Percentiles rank a stretch among this genome's conserved stretches.
Conservation (phyloP, 1,284 basidiomycete species). For the Apiotrichum gamsii region DNA sequence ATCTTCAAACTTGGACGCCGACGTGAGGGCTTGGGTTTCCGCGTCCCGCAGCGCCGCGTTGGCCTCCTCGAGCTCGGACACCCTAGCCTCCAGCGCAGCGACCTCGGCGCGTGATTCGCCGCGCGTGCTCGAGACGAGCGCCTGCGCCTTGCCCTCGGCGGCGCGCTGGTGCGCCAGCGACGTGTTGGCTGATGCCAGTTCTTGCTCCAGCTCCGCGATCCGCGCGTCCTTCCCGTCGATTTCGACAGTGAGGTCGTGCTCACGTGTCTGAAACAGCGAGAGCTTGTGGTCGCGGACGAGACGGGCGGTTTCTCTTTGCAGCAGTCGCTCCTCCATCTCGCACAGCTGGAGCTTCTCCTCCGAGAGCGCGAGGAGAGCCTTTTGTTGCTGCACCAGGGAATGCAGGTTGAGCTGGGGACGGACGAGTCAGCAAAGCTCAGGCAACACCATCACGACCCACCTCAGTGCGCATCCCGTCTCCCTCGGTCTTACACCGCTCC, state of each 20-base stretch:
- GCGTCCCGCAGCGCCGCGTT: slow-evolving; percentile 3
- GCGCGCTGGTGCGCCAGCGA: slow-evolving; percentile 28
- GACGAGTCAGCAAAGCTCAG: too few species aligned
- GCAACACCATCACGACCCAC: slow-evolving; percentile 12
- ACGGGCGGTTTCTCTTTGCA: slow-evolving; percentile 26
- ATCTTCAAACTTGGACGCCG: slow-evolving; percentile 14
- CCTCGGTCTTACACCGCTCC: slow-evolving; percentile 20
- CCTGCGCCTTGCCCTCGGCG: slow-evolving; percentile 17
- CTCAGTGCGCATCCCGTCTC: slow-evolving; percentile 35
- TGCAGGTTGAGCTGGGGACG: slow-evolving; percentile 36
- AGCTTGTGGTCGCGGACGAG: slow-evolving; percentile 41
- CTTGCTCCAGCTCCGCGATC: slow-evolving; percentile 24
- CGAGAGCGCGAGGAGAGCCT: slow-evolving; percentile 32
- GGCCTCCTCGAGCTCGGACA: slow-evolving; percentile 20
- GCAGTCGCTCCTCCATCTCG: slow-evolving; percentile 33
- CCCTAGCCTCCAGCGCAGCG: slow-evolving; percentile 17
- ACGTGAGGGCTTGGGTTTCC: slow-evolving; percentile 1
- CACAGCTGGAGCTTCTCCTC: slow-evolving; percentile 35
- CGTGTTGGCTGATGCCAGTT: slow-evolving; percentile 25
- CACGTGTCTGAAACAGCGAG: slow-evolving; percentile 29
- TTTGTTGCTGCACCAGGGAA: slow-evolving; percentile 31
- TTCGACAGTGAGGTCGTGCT: slow-evolving; percentile 27
- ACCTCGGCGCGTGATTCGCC: slow-evolving; percentile 18
- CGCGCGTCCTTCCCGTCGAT: slow-evolving; percentile 26
- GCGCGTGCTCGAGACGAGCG: slow-evolving; percentile 7